phyloP scores from a whole-genome alignment of 75 land plant genomes.

The Pinus tabuliformis region DNA sequence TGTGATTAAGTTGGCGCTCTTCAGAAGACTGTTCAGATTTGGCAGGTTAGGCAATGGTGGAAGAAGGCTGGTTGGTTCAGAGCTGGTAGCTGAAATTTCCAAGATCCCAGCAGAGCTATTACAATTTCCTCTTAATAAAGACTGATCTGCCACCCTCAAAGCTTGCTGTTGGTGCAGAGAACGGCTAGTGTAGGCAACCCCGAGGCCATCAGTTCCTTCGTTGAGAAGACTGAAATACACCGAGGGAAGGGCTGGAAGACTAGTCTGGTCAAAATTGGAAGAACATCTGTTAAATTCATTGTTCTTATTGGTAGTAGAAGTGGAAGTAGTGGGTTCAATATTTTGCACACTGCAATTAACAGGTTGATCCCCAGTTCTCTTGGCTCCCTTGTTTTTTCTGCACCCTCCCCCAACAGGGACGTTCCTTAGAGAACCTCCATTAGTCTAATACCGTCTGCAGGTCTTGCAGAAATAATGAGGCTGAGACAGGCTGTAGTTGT shows the following conservation, averaged over 20 bases:
- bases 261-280: neutral
- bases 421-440: slow-evolving; percentile 25
- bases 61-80: neutral
- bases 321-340: neutral
- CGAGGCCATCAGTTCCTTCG: slow-evolving; percentile 1
- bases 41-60: neutral
- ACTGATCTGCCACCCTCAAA: slow-evolving; percentile 4
- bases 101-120: neutral
- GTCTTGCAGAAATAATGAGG: slow-evolving; percentile 30
- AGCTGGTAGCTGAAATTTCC: neutral
- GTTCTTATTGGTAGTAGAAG: neutral
- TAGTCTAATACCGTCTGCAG: slow-evolving; percentile 33
- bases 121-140: neutral
- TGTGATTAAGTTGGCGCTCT: neutral
- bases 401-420: slow-evolving; percentile 30
- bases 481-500: slow-evolving; percentile 29
- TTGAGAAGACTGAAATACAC: neutral
- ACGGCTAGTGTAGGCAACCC: neutral
- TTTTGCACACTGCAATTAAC: no score
- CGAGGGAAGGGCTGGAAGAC: slow-evolving; percentile 1
- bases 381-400: slow-evolving; percentile 21
- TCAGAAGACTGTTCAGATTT: neutral
- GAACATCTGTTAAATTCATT: neutral
- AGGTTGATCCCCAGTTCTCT: neutral
- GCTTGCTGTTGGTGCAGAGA: neutral